Conservation (phyloP, 495 filamentous ascomycete genomes). For the Tuber umbilicatum region DNA sequence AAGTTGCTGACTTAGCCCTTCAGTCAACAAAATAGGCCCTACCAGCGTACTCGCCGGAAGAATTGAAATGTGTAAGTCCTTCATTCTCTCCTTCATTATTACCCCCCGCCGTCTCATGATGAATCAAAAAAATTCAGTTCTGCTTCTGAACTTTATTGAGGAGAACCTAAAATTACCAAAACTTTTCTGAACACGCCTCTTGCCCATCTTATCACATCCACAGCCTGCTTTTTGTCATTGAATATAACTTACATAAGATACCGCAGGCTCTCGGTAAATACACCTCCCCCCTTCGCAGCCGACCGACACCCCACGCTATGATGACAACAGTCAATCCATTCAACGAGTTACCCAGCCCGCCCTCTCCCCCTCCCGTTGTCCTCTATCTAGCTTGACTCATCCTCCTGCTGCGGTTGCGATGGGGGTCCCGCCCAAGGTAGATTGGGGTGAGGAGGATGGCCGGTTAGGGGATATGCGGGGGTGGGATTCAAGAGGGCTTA, state of each 20-base stretch:
- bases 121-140: conserved; percentile 1
- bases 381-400: neutral
- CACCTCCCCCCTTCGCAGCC: neutral
- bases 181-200: neutral
- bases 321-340: conserved; percentile 6
- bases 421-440: neutral
- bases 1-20: neutral
- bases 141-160: conserved; percentile 3
- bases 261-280: neutral
- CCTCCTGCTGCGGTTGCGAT: neutral
- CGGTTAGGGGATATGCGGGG: neutral
- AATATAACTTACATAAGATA: neutral
- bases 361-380: neutral
- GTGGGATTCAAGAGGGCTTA: neutral
- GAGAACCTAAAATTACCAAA: conserved; percentile 4
- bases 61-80: neutral
- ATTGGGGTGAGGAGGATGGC: neutral
- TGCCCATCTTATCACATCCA: neutral
- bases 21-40: neutral
- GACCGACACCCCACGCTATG: neutral
- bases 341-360: neutral
- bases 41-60: neutral
- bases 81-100: neutral
- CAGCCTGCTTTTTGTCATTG: neutral
- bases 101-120: neutral